Evolutionary conservation across 768 basidiomycete genomes (phyloP), one percentile per base, ranked within the genome.

Genomic region (Termitomyces titanicus): DNA sequence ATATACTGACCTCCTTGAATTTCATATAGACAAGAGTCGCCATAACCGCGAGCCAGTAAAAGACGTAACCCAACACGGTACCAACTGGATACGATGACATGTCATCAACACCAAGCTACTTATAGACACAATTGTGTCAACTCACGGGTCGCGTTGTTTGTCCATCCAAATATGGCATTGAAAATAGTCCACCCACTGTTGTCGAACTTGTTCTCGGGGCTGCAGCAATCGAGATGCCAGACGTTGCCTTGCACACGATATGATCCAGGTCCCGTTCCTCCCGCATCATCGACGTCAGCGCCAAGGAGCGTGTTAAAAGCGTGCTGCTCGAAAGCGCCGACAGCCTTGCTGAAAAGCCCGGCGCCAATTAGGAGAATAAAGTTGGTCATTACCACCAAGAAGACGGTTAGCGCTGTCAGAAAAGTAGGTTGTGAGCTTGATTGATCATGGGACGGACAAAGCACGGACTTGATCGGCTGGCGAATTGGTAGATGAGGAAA

Each of bases 381-480:
- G 75, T 92, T 92, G 49, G 96, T 96, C 79, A 97, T 98, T 49
- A 84, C 76, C 63, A 98, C 73, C 51, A 99, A 80, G 86, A 98
- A 98, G 60, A 94, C 73, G 33, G 82, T 85, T 33, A 98, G 75
- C 1, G 92, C 89, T 83, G n/a, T 49, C 22, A 18, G 37, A 46
- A 31, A 35, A 56, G 37, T 18, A 40, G 7, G 18, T 27, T 25
- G 33, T 43, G 11, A 43, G 48, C n/a, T 40, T n/a, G 37, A 25
- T 22, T 29, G 25, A 29, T 15, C 1, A 24, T 22, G 42, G 13
- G 7, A 38, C 13, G 22, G 22, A 20, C 51, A 31, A 35, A 15
- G 24, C 18, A 70, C 82, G 66, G 64, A 85, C 88, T 85, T 3
- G 84, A 76, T 51, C 88, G 82, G 56, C 82, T 86, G 18, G 89